Conservation (phyloP, 2,329 filamentous ascomycete species). For the Periconia macrospinosa region DNA sequence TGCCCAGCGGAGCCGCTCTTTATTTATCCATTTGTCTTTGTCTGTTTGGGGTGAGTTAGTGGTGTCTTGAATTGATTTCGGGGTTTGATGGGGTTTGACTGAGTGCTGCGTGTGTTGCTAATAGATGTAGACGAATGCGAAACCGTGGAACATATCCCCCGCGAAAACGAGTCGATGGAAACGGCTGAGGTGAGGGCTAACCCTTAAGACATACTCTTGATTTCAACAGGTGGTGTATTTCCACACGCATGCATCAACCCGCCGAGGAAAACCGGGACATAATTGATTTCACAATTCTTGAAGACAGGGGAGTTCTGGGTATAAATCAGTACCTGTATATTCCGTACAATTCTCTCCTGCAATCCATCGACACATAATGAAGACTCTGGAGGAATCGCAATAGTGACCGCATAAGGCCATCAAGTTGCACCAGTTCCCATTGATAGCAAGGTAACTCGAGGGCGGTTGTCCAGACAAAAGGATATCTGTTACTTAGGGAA, state of each 20-base stretch:
- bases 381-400: no score
- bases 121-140: no score
- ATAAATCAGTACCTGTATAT: not conserved
- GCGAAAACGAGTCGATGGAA: no score
- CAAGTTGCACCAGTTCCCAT: no score
- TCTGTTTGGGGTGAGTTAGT: slow-evolving; percentile 44
- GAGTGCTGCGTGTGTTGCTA: not conserved
- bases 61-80: not conserved
- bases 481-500: no score
- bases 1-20: slow-evolving; percentile 59
- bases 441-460: no score
- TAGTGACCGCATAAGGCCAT: no score
- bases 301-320: slow-evolving; percentile 60
- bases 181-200: not conserved
- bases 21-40: slow-evolving; percentile 60
- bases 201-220: slow-evolving; percentile 53
- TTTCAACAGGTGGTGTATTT: slow-evolving; percentile 57
- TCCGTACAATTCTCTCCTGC: no score
- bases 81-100: not conserved
- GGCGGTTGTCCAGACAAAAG: no score
- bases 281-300: slow-evolving; percentile 56
- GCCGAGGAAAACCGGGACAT: slow-evolving; percentile 62
- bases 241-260: slow-evolving; percentile 61
- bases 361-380: no score
- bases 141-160: not conserved